Conservation (phyloP, 2,329 filamentous ascomycete genomes). For the Parascedosporium putredinis region DNA sequence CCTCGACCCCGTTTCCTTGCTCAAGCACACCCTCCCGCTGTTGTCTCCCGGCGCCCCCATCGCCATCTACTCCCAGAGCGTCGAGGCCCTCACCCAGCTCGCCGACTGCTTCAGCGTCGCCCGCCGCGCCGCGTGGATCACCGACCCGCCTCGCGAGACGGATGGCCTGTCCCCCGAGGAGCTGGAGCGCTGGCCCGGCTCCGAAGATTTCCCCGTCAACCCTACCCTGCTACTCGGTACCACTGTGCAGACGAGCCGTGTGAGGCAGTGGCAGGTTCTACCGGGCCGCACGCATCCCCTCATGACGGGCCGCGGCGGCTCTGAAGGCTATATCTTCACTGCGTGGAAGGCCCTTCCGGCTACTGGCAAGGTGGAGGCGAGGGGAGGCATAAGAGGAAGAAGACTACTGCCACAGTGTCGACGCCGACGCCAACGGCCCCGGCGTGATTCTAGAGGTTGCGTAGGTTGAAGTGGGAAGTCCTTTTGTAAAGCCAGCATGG, state of each 20-base stretch:
- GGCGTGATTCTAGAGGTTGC: neutral
- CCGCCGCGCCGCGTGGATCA: slow-evolving; percentile 65
- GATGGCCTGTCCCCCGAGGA: slow-evolving; percentile 35
- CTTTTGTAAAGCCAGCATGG: no score
- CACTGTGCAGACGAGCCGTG: slow-evolving; percentile 68
- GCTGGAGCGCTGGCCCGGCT: slow-evolving; percentile 46
- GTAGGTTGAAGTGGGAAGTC: no score
- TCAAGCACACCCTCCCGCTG: slow-evolving; percentile 67
- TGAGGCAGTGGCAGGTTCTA: slow-evolving; percentile 79
- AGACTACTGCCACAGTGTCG: slow-evolving; percentile 22
- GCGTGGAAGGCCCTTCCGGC: slow-evolving; percentile 72
- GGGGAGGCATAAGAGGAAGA: slow-evolving; percentile 71
- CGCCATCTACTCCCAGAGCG: slow-evolving; percentile 70
- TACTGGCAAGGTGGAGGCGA: slow-evolving; percentile 68
- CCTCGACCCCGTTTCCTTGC: slow-evolving; percentile 70
- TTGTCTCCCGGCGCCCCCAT: slow-evolving; percentile 75
- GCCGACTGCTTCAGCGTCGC: slow-evolving; percentile 78
- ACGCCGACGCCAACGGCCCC: neutral
- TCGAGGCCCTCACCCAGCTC: slow-evolving; percentile 68
- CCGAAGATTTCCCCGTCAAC: slow-evolving; percentile 74
- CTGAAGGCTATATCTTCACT: slow-evolving; percentile 85
- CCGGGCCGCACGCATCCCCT: slow-evolving; percentile 86
- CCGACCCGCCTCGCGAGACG: slow-evolving; percentile 36
- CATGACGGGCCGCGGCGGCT: slow-evolving; percentile 81
- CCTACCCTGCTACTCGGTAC: slow-evolving; percentile 74